These are phyloP conservation scores for Crucibulum laeve DNA, from an alignment of 768 basidiomycete species.

Conservation along the genomic window DNA sequence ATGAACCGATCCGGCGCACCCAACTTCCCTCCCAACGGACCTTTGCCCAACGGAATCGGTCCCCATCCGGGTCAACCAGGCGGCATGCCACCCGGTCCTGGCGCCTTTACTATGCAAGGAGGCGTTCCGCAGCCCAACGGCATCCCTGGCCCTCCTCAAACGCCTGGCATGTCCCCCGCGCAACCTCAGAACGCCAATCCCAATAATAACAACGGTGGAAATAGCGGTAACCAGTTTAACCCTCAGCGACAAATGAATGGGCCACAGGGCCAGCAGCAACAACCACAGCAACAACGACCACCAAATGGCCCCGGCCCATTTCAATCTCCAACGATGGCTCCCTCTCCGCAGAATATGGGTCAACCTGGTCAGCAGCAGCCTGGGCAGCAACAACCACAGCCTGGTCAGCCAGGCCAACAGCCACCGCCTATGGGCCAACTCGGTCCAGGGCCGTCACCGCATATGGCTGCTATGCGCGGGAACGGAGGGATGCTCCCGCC, in stretches of 20 bases:
- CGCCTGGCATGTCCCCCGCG: constrained; percentile 19
- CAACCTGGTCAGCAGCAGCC: constrained; percentile 14
- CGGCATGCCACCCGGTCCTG: background rate
- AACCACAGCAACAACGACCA: constrained; percentile 34
- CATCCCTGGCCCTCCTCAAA: constrained; percentile 26
- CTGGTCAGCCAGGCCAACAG: constrained; percentile 17
- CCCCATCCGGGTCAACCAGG: background rate
- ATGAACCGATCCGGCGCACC: constrained; percentile 16
- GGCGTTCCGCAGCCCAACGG: constrained; percentile 34
- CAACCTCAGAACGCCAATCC: constrained; percentile 25
- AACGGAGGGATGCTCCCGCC: constrained; percentile 45
- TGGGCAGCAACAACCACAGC: constrained; percentile 8
- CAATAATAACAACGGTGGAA: constrained; percentile 16
- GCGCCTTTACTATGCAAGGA: background rate
- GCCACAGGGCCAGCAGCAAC: constrained; percentile 13
- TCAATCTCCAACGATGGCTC: constrained; percentile 6
- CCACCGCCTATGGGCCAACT: constrained; percentile 44
- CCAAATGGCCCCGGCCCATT: constrained; percentile 1
- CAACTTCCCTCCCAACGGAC: constrained; percentile 18
- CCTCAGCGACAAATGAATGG: constrained; percentile 14
- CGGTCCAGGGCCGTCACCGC: constrained; percentile 42
- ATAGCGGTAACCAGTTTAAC: constrained; percentile 7
- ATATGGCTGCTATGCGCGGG: constrained; percentile 37
- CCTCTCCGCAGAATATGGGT: constrained; percentile 7
- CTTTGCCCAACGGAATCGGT: constrained; percentile 19